Conservation (phyloP, 306 rosid species). For the Citrullus mucosospermus region DNA sequence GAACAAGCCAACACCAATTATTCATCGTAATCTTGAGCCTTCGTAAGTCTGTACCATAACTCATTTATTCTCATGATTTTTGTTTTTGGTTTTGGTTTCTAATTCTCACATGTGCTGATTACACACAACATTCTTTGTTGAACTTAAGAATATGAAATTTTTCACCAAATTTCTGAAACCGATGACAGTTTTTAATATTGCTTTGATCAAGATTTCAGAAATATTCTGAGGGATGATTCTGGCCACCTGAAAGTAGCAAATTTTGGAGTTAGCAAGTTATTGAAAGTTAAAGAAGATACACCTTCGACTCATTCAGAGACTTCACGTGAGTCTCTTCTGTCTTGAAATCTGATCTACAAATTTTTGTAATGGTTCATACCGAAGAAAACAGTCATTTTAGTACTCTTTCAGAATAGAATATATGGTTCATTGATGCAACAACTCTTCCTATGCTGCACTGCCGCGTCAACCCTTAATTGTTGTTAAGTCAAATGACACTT, state of each 20-base stretch:
- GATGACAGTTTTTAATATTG: slow-evolving; percentile 16
- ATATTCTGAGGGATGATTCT: slow-evolving; percentile 95
- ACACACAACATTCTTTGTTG: background rate
- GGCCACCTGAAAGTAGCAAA: slow-evolving; percentile 89
- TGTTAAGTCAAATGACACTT: slow-evolving; percentile 1
- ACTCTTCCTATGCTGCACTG: background rate
- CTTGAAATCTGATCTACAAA: background rate
- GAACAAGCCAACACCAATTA: slow-evolving; percentile 84
- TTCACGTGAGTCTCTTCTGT: slow-evolving; percentile 61
- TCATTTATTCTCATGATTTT: background rate
- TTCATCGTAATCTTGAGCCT: slow-evolving; percentile 96
- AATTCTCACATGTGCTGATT: background rate
- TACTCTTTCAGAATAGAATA: background rate
- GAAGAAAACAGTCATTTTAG: background rate
- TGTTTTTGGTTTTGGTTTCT: background rate
- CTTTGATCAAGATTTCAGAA: slow-evolving; percentile 69
- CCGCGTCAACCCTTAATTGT: background rate
- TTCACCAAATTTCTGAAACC: slow-evolving; percentile 1
- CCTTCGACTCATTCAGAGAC: slow-evolving; percentile 64
- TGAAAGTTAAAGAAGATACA: slow-evolving; percentile 77
- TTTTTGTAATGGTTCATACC: background rate
- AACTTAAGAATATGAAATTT: background rate
- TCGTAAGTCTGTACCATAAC: slow-evolving; percentile 42
- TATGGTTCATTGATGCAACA: background rate
- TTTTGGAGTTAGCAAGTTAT: slow-evolving; percentile 87